Evolutionary conservation across 2,329 filamentous ascomycete genomes (phyloP), one percentile per base, ranked within the genome.

Genomic region (Xylariaceae sp.): DNA sequence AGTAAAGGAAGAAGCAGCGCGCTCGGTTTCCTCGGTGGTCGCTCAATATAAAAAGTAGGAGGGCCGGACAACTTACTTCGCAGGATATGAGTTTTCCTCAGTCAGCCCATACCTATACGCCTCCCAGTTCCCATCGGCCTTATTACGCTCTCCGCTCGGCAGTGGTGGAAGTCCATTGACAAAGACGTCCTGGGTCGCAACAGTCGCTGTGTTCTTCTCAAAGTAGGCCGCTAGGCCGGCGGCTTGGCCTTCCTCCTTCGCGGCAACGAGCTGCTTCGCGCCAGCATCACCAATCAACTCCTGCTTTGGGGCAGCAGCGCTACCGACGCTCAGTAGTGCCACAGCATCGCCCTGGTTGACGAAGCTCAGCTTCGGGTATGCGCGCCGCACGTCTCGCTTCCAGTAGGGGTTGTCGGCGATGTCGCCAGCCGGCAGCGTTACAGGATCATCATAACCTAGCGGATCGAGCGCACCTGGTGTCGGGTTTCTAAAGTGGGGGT

Each of bases 361-460:
- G 43, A 89, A 85, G 67, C 87, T 92, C 53, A 88, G 79, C 64
- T 80, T 81, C 30, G 94, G 88, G 76, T 97, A 97, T 66, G 80
- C 80, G 66, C 94, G 83, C 65, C 94, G 88, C 57, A 77, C 72
- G 69, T 99, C 94, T 67, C 94, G 91, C 80, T 95, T 95, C 90
- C 91, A 99, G 78, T 96, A 95, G 36, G 90, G 84, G 75, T 95
- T 95, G 72, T 92, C 89, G 65, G 90, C 90, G 65, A 95, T 85
- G 70, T 95, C 90, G 62, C 81, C 89, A 2, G 90, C 88, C n/a
- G 90, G 90, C 0, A 87, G 55, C 13, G 89, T 95, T 55, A 92
- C 87, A 19, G 89, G 88, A 70, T 95, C 90, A 70, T 88, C 83
- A 76, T 92, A 94, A 55, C 72, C 72, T 53, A 80, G 74, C 34